Conservation (phyloP, 2,329 filamentous ascomycete genomes). For the Sporothrix pallida region DNA sequence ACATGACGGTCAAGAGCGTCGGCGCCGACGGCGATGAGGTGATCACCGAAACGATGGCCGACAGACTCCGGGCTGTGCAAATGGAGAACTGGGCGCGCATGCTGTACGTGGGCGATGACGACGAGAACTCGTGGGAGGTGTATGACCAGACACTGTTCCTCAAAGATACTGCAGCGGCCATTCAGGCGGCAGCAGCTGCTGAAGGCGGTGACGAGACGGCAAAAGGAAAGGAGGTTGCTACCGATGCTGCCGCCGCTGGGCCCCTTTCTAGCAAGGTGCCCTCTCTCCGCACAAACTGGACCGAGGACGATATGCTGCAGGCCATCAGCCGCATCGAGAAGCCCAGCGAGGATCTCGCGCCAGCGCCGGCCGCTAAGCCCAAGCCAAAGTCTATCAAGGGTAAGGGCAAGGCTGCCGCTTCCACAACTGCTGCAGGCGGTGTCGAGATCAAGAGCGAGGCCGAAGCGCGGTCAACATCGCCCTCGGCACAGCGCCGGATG, state of each 20-base stretch:
- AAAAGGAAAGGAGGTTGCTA: slow-evolving; percentile 41
- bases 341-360: slow-evolving; percentile 6
- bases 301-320: slow-evolving; percentile 52
- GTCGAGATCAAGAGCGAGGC: slow-evolving; percentile 32
- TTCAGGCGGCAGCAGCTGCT: slow-evolving; percentile 36
- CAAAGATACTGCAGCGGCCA: slow-evolving; percentile 36
- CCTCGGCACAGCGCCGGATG: slow-evolving; percentile 5
- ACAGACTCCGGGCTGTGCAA: slow-evolving; percentile 78
- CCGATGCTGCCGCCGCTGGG: slow-evolving; percentile 34
- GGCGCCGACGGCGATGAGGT: slow-evolving; percentile 64
- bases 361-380: neutral
- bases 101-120: slow-evolving; percentile 81
- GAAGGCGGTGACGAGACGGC: slow-evolving; percentile 38
- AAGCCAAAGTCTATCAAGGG: slow-evolving; percentile 2
- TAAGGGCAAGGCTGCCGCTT: slow-evolving; percentile 25
- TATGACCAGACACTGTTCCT: slow-evolving; percentile 77
- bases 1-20: slow-evolving; percentile 83
- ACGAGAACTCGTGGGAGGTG: slow-evolving; percentile 73
- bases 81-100: slow-evolving; percentile 81
- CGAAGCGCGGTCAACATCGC: neutral
- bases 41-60: slow-evolving; percentile 72
- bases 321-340: slow-evolving; percentile 52
- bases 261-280: slow-evolving; percentile 49
- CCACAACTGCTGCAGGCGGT: neutral
- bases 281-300: slow-evolving; percentile 51